Evolutionary conservation across 805 yeast genomes (phyloP), one percentile per base, ranked within the genome.

Genomic region (Candida ortonii): DNA sequence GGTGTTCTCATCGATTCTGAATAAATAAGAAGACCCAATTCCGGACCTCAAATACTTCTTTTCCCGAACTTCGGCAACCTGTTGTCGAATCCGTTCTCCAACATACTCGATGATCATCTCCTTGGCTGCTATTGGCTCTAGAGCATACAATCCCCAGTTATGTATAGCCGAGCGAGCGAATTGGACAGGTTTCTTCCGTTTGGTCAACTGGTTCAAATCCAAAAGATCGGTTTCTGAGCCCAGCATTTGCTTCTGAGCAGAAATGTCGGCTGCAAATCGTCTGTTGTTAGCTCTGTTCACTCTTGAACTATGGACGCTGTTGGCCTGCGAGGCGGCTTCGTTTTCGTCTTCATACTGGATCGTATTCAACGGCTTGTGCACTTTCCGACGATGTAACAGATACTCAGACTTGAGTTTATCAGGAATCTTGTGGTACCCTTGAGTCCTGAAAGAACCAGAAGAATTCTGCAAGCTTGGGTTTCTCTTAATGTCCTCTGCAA

Each of bases 101-200:
- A 93, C 97, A 51, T 93, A 93, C 60, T 93, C 99, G 39, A 93
- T 90, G 52, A 93, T 88, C 96, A 93, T 90, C 59, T 93, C 98
- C 47, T 80, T 84, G 1, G 93, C 94, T n/a, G 87, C 84, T 53
- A 93, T 93, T 2, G 95, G 95, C 52, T 93, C 97, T 51, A 85
- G 65, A 0, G 99, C 98, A 61, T 88, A 93, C 24, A 93, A 64
- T 0, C 99, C 99, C 98, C 98, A 93, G 53, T 90, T 87, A 59
- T 93, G 98, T 52, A 93, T 93, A 0, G 97, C 95, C 2, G 97
- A 88, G 34, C 97, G 70, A 0, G 97, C 97, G 68, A 89, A 89
- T n/a, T 93, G 82, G 7, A 90, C 97, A 0, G 96, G 95, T 53
- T 90, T 90, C 59, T 83, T 85, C 44, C 97, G 73, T 54, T 86